Base-by-base conservation (phyloP, 305 asterid genomes). In the Solanum hybrid region DNA sequence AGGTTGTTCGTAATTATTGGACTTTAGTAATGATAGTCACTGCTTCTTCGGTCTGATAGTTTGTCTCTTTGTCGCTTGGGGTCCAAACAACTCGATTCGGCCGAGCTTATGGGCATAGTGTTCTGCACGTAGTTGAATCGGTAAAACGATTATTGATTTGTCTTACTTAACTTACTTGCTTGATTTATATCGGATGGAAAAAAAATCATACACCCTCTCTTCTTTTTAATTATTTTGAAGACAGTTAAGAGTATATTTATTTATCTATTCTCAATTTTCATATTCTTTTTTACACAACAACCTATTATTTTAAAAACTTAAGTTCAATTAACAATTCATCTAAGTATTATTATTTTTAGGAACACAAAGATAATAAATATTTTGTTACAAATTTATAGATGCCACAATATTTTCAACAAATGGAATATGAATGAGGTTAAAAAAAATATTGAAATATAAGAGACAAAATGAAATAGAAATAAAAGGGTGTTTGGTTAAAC, bases 21-120 rank as follows among this genome's bases (percentile, higher is more conserved):
- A 61, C 72, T 20, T 20, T 61, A 17, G 11, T 1, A 61, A 61
- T 61, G 26, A 61, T 20, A 61, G 72, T 20, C 24, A 61, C 0
- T 20, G 26, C 1, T 20, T 17, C 2, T 57, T 17, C 10, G 3
- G 10, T 57, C 10, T 17, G 4, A 57, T 1, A 57, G n/a, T 57
- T 6, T 17, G 4, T 57, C 24, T 6, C 10, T 57, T 57, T 17
- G 7, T 51, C 3, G 1, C 3, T 57, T 57, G 4, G 0, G 0
- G 2, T 57, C 0, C 0, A 0, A 7, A 14, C 4, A 57, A 57
- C 1, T 17, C 24, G 4, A 0, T 57, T 17, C 4, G 24, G 1
- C 2, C 10, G 24, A 17, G 10, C 10, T 57, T 57, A 51, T 15
- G n/a, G 1, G 1, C 10, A 2, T 2, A 57, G 10, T 57, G 4